Base-by-base conservation (phyloP, 352 stramenopile genomes). In the Phytopythium ostracodes region DNA sequence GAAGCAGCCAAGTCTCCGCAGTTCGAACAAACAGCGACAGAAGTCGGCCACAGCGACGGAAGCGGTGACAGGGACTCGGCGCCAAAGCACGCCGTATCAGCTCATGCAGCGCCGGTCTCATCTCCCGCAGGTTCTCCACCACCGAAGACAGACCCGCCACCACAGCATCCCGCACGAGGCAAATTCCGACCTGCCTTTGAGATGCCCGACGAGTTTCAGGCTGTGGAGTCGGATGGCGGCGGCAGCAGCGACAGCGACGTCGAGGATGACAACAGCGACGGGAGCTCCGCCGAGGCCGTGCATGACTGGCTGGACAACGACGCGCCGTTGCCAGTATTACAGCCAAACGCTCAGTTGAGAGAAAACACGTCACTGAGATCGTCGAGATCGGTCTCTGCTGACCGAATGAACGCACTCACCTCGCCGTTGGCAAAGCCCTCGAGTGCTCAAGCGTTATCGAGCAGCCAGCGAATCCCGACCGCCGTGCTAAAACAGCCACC, bases 241-340 rank as follows among this genome's bases (percentile, higher is more conserved):
- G 63, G 22, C 1, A 77, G 50, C 22, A 71, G 62, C 24, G 64
- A 72, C 7, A 71, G 65, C 22, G 72, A 68, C 20, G 53, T 65
- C 17, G 64, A 62, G 2, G 67, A 71, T 35, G 68, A 75, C n/a
- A 69, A 74, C 50, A 70, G 66, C 24, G 71, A 55, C 24, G 65
- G 60, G 12, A 71, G 71, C 46, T 73, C 63, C 5, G 71, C 66
- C n/a, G 77, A 77, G 35, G 72, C 62, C 17, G 50, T 91, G 52
- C 65, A 81, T 12, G 81, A 91, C 59, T 91, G 79, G 81, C 67
- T 91, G 15, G 67, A 81, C 3, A 62, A 33, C 47, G 57, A 70
- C 4, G 43, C 49, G 4, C 22, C 42, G 14, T 18, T 11, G n/a
- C 15, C 42, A 2, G 47, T 27, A 4, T 1, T 36, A 0, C 33